Percentiles rank a stretch among this genome's conserved stretches.
Evolutionary conservation across 2,329 filamentous ascomycete species (phyloP).

Genomic region (Exophiala spinifera): DNA sequence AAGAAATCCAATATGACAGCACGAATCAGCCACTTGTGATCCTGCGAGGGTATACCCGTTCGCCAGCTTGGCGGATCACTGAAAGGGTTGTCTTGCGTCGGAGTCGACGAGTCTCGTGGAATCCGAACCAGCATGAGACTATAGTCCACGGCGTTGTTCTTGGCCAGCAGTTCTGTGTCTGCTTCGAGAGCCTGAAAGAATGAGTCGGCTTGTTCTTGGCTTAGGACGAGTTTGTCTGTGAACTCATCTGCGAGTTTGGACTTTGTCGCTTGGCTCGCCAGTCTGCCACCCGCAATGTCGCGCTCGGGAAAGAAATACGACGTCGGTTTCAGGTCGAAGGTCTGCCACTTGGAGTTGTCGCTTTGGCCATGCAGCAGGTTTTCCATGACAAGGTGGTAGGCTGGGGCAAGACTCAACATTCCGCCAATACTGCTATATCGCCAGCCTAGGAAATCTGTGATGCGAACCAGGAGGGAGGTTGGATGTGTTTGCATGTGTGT

Average conservation of each 20-base stretch:
- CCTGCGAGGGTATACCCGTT: conserved; percentile 54
- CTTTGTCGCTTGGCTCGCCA: conserved; percentile 64
- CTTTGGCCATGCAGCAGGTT: conserved; percentile 65
- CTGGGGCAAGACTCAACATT: conserved; percentile 59
- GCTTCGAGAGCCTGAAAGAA: conserved; percentile 55
- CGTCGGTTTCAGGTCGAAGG: conserved; percentile 70
- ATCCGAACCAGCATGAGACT: conserved; percentile 68
- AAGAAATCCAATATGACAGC: conserved; percentile 71
- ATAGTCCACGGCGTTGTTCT: conserved; percentile 69
- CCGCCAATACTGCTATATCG: conserved; percentile 56
- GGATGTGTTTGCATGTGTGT: conserved; percentile 61
- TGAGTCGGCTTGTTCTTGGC: conserved; percentile 52
- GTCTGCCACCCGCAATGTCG: conserved; percentile 62
- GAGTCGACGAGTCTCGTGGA: conserved; percentile 36
- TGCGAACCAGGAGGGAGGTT: conserved; percentile 64
- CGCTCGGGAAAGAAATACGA: conserved; percentile 74
- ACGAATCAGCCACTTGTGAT: conserved; percentile 63
- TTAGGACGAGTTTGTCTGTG: conserved; percentile 61
- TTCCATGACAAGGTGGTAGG: conserved; percentile 75
- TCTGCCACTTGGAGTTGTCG: conserved; percentile 59
- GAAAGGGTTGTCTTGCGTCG: conserved; percentile 31
- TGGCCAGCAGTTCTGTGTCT: conserved; percentile 63
- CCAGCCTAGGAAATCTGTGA: conserved; percentile 61
- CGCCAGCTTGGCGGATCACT: conserved; percentile 54
- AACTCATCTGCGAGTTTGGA: conserved; percentile 66